These are phyloP conservation scores for Penicillium alfredii DNA, from an alignment of 495 filamentous ascomycete genomes.

Conservation along the genomic window DNA sequence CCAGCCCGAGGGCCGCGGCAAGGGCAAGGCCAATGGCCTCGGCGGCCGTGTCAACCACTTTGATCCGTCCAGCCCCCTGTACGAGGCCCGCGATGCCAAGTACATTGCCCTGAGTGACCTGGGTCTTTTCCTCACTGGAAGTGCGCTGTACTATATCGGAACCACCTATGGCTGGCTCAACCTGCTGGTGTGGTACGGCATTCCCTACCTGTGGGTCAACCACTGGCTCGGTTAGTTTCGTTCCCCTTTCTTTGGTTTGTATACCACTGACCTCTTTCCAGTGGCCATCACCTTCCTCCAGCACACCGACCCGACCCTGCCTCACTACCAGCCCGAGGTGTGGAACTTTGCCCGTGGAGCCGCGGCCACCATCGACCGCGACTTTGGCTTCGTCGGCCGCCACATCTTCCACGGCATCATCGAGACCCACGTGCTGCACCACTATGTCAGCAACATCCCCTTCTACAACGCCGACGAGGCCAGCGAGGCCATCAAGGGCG, in stretches of 20 bases:
- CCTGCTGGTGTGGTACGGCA: constrained; percentile 85
- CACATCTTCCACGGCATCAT: constrained; percentile 57
- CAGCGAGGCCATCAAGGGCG: constrained; percentile 51
- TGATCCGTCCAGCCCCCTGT: constrained; percentile 78
- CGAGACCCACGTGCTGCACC: constrained; percentile 56
- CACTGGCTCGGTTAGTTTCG: constrained; percentile 66
- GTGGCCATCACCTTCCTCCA: constrained; percentile 59
- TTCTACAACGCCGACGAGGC: constrained; percentile 60
- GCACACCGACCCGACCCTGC: constrained; percentile 55
- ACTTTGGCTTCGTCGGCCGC: constrained; percentile 55
- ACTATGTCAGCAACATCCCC: constrained; percentile 56
- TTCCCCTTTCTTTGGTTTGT: constrained; percentile 1
- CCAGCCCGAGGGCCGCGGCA: constrained; percentile 78
- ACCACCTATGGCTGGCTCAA: constrained; percentile 78
- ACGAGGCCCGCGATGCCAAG: constrained; percentile 81
- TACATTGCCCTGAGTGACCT: constrained; percentile 79
- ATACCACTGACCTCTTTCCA: constrained; percentile 18
- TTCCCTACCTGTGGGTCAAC: constrained; percentile 97
- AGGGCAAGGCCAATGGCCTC: constrained; percentile 82
- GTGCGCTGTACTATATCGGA: constrained; percentile 52
- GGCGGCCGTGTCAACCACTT: constrained; percentile 90
- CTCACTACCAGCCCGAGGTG: constrained; percentile 49
- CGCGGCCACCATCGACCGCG: constrained; percentile 55
- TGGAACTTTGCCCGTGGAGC: constrained; percentile 57
- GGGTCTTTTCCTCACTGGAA: constrained; percentile 57